Evolutionary conservation across 169 alveolate species (phyloP).

Genomic region (Cryptosporidium baileyi): DNA sequence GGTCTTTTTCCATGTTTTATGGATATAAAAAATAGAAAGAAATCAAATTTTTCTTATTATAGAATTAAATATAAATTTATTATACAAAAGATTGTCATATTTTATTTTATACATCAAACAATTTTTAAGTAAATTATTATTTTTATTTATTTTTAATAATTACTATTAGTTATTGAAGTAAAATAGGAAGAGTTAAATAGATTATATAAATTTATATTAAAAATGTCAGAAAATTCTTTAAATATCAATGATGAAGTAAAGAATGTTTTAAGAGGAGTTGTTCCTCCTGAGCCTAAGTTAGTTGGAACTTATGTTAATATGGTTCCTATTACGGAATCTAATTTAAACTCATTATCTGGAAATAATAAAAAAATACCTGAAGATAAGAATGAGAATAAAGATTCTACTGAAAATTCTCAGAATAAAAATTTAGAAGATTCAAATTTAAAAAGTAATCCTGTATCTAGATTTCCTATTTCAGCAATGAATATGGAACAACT

Average conservation of each 20-base stretch:
- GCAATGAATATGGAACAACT: constrained; percentile 51
- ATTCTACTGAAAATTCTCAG: no score
- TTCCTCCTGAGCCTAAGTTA: constrained; percentile 59
- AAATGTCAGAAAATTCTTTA: constrained; percentile 55
- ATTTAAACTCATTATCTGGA: not conserved
- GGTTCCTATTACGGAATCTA: constrained; percentile 46
- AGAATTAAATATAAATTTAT: no score
- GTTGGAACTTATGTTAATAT: constrained; percentile 30
- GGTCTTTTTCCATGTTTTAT: no score
- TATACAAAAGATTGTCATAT: no score
- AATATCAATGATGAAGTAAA: constrained; percentile 43
- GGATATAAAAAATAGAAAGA: no score
- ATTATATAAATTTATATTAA: no score
- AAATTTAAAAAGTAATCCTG: constrained; percentile 14
- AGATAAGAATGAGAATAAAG: not conserved
- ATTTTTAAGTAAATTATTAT: no score
- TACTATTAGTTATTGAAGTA: no score
- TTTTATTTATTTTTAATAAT: no score
- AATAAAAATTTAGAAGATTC: not conserved
- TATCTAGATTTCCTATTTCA: constrained; percentile 23
- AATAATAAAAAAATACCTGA: not conserved
- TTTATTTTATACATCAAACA: no score
- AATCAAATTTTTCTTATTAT: no score
- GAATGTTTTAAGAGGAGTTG: constrained; percentile 26
- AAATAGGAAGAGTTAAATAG: no score